Conservation (phyloP, 495 filamentous ascomycete genomes). For the Copromyces sp. region DNA sequence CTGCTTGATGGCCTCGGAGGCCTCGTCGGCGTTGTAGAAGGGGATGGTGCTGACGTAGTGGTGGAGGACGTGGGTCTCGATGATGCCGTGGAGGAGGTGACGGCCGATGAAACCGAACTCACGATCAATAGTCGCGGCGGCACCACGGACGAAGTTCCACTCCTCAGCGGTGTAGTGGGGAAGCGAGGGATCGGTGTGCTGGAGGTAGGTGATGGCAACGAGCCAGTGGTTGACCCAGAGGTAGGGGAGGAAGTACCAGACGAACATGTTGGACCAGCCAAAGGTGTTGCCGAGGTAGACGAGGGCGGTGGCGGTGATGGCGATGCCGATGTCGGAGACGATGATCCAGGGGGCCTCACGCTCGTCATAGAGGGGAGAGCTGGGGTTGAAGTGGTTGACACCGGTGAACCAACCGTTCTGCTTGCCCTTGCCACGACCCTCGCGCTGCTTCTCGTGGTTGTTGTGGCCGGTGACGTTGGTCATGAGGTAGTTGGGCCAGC, state of each 20-base stretch:
- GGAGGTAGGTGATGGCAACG: conserved; percentile 78
- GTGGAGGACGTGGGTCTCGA: conserved; percentile 87
- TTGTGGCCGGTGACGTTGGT: conserved; percentile 93
- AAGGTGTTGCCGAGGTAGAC: conserved; percentile 58
- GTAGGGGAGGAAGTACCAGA: conserved; percentile 94
- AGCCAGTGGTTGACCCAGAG: conserved; percentile 99
- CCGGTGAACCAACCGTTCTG: conserved; percentile 65
- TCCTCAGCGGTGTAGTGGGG: conserved; percentile 69
- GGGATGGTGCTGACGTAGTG: conserved; percentile 79
- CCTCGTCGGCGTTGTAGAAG: conserved; percentile 87
- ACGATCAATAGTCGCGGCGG: conserved; percentile 79
- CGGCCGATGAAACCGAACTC: conserved; percentile 85
- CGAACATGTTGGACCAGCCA: conserved; percentile 73
- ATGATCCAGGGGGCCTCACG: conserved; percentile 76
- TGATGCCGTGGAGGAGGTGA: conserved; percentile 79
- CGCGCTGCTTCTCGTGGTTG: conserved; percentile 69
- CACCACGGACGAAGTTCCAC: conserved; percentile 82
- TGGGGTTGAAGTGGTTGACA: conserved; percentile 91
- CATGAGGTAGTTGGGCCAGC: conserved; percentile 80
- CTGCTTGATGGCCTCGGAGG: conserved; percentile 70
- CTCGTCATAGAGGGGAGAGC: conserved; percentile 82
- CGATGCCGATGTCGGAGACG: conserved; percentile 73
- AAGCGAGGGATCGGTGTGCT: conserved; percentile 78
- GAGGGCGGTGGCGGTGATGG: conserved; percentile 40
- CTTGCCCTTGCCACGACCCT: conserved; percentile 87